Evolutionary conservation across 2,329 filamentous ascomycete species (phyloP), one percentile per base, ranked within the genome.

Genomic region (Mariannaea elegans): DNA sequence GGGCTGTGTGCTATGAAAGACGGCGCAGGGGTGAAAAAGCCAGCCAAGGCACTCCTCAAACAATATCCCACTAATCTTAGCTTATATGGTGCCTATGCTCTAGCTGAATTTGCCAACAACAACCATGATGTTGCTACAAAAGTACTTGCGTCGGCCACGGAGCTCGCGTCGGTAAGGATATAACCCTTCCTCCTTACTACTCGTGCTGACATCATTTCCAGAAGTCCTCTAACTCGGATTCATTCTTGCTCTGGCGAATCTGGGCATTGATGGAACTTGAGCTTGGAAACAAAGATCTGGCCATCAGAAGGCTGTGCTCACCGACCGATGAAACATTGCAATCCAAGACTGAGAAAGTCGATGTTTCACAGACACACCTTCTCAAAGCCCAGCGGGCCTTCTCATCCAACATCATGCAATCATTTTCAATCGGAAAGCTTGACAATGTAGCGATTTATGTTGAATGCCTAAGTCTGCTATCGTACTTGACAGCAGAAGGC

Each of bases 1-100:
- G 89, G 90, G 1, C 82, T 94, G 45, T 86, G 90, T 67, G 84
- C 83, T 48, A 71, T 75, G 0, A 84, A 85, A 56, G 83, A 88
- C 41, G 79, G 83, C 0, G 70, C 74, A 1, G 80, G 77, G 2
- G 85, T 87, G 23, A 89, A 86, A 65, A 96, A 92, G 71, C 80
- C 83, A 7, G 91, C 92, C 0, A 97, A 92, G 69, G 76, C 77
- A 7, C 78, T 97, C 0, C 76, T 97, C n/a, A 94, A 91, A 71
- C 82, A 82, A 46, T 84, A 86, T 55, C 81, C 88, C 0, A 81
- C 85, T 1, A 90, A 87, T 66, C 73, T 91, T 3, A 79, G 81
- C 13, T 79, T 97, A 0, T 97, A 96, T 75, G 90, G 93, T 65
- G 87, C 88, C 0, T 97, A 94, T 70, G 92, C 90, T 0, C 76